Evolutionary conservation across 2,329 filamentous ascomycete genomes (phyloP), one percentile per base, ranked within the genome.

Genomic region (Ophiostoma quercus): DNA sequence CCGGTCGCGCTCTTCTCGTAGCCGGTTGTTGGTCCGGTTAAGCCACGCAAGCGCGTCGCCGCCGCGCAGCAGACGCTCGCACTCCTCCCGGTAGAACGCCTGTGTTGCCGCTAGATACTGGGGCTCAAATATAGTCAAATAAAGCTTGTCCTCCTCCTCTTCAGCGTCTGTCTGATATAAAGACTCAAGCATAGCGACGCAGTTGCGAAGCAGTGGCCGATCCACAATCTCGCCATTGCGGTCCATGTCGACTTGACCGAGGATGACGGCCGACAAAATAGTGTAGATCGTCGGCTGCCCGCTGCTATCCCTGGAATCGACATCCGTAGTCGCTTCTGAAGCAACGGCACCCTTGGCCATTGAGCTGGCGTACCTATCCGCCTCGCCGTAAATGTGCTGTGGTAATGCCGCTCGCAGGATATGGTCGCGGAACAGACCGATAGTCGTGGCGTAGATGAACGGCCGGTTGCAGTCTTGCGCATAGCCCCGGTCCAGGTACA

Each of bases 401-500:
- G 73, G 73, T 14, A 74, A 66, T 11, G 67, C 69, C 0, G 88
- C 87, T 39, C 87, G 87, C 9, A 99, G 83, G 63, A 99, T 91
- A 74, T 93, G 84, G 74, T 97, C 92, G 51, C 94, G 88, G 78
- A 96, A 99, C 1, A 97, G 83, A 2, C 90, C 90, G 83, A 99
- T 96, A 2, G 92, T 89, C 11, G 90, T 87, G 16, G 90, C 87
- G 77, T 94, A 97, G 69, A 97, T 95, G 0, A 91, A 90, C 0
- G 92, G 89, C 6, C 87, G 85, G 71, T 88, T 86, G 6, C 80
- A 76, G 73, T 96, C 92, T 47, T 88, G 83, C 67, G 88, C 90
- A 76, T 91, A 93, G 37, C 94, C 89, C 67, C 93, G 90, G 77
- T 99, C 94, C 84, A 99, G 92, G 77, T 97, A 97, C 93, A 98